phyloP scores from a whole-genome alignment of 169 alveolate genomes.

The Cyclospora cayetanensis region DNA sequence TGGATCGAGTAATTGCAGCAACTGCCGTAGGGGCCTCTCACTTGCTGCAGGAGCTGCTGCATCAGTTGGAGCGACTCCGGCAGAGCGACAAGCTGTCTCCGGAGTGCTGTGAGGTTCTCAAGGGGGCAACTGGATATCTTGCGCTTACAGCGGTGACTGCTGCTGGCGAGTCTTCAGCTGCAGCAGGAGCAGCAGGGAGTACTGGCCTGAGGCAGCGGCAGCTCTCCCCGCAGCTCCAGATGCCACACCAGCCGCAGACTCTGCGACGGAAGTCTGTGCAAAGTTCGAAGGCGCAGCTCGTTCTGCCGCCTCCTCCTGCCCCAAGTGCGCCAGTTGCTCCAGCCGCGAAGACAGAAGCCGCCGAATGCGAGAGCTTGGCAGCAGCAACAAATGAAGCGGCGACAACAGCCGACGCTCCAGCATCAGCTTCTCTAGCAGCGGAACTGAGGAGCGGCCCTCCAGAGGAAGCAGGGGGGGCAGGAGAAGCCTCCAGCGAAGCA shows the following conservation, averaged over 20 bases:
- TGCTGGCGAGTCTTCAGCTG: neutral
- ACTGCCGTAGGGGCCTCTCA: neutral
- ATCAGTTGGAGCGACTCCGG: neutral
- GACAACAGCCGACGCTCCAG: neutral
- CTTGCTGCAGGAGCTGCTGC: constrained; percentile 25
- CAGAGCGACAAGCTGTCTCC: neutral
- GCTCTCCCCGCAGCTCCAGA: too few species aligned
- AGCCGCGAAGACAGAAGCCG: too few species aligned
- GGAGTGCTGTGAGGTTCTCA: neutral
- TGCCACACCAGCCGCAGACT: too few species aligned
- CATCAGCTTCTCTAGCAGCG: neutral
- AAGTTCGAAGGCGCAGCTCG: too few species aligned
- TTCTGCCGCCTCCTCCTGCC: too few species aligned
- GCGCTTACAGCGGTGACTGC: neutral
- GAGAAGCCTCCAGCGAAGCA: neutral
- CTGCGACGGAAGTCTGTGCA: too few species aligned
- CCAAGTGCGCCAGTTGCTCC: too few species aligned
- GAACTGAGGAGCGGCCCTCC: neutral
- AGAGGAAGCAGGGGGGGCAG: neutral
- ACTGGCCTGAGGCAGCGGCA: too few species aligned
- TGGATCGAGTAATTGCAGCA: constrained; percentile 17
- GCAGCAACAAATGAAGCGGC: neutral
- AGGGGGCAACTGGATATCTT: neutral
- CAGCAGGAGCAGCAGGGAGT: constrained; percentile 46
- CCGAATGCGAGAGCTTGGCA: neutral